Percentiles rank a stretch among this genome's conserved stretches.
These are phyloP conservation scores for Penicillium psychrosexuale DNA, from an alignment of 2,329 filamentous ascomycete species.

Conservation along the genomic window DNA sequence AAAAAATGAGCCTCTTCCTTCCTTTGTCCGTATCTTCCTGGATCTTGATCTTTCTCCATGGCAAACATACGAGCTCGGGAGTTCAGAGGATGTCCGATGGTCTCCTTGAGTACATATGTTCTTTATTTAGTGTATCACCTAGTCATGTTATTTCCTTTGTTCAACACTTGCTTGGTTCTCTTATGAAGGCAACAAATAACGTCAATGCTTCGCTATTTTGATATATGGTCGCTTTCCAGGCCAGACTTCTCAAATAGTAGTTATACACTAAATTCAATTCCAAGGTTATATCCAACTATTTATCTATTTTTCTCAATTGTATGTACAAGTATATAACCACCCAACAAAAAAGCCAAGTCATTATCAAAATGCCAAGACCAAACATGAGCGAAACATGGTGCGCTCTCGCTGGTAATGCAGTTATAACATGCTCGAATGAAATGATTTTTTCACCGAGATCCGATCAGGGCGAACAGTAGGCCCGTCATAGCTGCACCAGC, in stretches of 20 bases:
- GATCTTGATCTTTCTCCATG: slow-evolving; percentile 7
- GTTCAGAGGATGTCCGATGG: slow-evolving; percentile 11
- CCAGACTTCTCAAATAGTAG: not conserved
- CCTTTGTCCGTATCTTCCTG: slow-evolving; percentile 24
- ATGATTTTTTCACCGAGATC: slow-evolving; percentile 38
- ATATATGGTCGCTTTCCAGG: not conserved
- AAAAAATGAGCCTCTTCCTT: slow-evolving; percentile 34
- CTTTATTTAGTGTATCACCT: slow-evolving; percentile 28
- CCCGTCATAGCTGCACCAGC: slow-evolving; percentile 63
- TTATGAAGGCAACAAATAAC: not conserved
- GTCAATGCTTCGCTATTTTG: not conserved
- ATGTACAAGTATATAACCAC: slow-evolving; percentile 17
- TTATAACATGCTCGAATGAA: slow-evolving; percentile 13
- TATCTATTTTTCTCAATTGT: slow-evolving; percentile 18
- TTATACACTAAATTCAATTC: slow-evolving; percentile 13
- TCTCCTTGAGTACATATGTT: slow-evolving; percentile 28
- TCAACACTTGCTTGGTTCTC: not conserved
- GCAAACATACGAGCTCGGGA: slow-evolving; percentile 9
- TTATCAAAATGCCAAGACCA: slow-evolving; percentile 4
- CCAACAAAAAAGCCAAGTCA: slow-evolving; percentile 2
- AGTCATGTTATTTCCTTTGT: slow-evolving; percentile 33
- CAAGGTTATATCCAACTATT: slow-evolving; percentile 5
- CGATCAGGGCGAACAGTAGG: slow-evolving; percentile 50
- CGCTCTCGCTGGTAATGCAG: not conserved
- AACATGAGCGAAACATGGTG: not conserved